Percentiles rank a stretch among this genome's conserved stretches.
Conservation (phyloP, 345 rosid genomes). For the Eucalyptus cladocalyx region DNA sequence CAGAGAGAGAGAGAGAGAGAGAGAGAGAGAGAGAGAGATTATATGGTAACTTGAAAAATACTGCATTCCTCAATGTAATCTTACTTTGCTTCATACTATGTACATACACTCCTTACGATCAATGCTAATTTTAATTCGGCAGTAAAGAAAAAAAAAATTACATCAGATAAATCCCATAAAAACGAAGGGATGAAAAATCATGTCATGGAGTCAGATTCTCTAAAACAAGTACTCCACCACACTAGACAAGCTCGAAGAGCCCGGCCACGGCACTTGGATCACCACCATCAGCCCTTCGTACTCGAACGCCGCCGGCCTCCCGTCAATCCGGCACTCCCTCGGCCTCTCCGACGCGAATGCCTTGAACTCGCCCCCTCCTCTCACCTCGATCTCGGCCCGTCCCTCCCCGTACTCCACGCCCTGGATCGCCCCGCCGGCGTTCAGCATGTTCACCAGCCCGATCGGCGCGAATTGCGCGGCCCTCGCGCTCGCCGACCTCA, state of each 20-base stretch:
- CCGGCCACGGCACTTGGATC: slow-evolving; percentile 60
- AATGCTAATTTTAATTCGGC: neutral
- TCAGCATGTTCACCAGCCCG: slow-evolving; percentile 85
- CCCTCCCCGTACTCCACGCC: slow-evolving; percentile 20
- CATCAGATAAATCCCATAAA: neutral
- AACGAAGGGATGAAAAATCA: neutral
- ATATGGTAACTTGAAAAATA: neutral
- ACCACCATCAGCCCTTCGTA: slow-evolving; percentile 39
- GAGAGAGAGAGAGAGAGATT: neutral
- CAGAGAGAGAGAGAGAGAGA: neutral
- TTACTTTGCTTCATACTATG: neutral
- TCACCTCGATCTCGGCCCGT: slow-evolving; percentile 29
- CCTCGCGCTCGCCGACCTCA: slow-evolving; percentile 12
- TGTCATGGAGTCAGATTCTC: neutral
- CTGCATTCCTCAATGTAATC: neutral
- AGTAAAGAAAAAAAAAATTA: neutral
- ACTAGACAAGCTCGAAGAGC: slow-evolving; percentile 21
- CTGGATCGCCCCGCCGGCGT: slow-evolving; percentile 73
- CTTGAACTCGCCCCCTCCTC: slow-evolving; percentile 69
- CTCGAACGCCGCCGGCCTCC: slow-evolving; percentile 38
- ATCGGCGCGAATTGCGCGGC: slow-evolving; percentile 50
- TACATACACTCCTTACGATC: neutral
- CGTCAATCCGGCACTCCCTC: slow-evolving; percentile 44
- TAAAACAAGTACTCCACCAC: slow-evolving; percentile 47
- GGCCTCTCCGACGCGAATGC: slow-evolving; percentile 64